These are phyloP conservation scores for Mucor racemosus DNA, from an alignment of 371 early-diverging fungal genomes.

Conservation along the genomic window DNA sequence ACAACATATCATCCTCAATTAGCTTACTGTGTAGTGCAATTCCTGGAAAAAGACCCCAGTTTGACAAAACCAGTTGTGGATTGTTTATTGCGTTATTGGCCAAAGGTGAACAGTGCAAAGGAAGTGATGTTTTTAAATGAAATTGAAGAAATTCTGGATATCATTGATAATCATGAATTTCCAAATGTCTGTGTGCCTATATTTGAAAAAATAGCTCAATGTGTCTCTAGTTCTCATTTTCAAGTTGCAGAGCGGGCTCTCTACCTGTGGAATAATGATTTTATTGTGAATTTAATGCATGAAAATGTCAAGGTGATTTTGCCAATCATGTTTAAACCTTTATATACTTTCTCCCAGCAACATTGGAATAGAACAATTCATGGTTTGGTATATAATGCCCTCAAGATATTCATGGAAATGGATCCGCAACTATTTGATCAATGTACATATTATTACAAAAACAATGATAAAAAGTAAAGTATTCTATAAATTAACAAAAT, in stretches of 20 bases:
- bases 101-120: slow-evolving; percentile 96
- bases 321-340: slow-evolving; percentile 91
- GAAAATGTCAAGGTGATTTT: slow-evolving; percentile 87
- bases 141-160: slow-evolving; percentile 95
- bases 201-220: slow-evolving; percentile 88
- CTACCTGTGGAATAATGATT: slow-evolving; percentile 97
- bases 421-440: slow-evolving; percentile 90
- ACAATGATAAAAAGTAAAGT: slow-evolving; percentile 19
- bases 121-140: slow-evolving; percentile 98
- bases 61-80: slow-evolving; percentile 86
- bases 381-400: slow-evolving; percentile 87
- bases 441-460: slow-evolving; percentile 78
- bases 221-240: slow-evolving; percentile 94
- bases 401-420: slow-evolving; percentile 92
- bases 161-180: slow-evolving; percentile 88
- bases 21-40: slow-evolving; percentile 97
- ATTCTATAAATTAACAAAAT: neutral
- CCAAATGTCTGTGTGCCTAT: slow-evolving; percentile 84
- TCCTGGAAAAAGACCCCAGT: slow-evolving; percentile 94
- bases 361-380: slow-evolving; percentile 98
- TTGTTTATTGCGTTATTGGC: slow-evolving; percentile 93
- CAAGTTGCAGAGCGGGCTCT: slow-evolving; percentile 97
- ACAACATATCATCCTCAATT: slow-evolving; percentile 94
- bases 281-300: slow-evolving; percentile 90
- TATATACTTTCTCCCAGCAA: slow-evolving; percentile 89